Evolutionary conservation across 2,329 filamentous ascomycete genomes (phyloP).

Genomic region (Apiospora saccharicola): DNA sequence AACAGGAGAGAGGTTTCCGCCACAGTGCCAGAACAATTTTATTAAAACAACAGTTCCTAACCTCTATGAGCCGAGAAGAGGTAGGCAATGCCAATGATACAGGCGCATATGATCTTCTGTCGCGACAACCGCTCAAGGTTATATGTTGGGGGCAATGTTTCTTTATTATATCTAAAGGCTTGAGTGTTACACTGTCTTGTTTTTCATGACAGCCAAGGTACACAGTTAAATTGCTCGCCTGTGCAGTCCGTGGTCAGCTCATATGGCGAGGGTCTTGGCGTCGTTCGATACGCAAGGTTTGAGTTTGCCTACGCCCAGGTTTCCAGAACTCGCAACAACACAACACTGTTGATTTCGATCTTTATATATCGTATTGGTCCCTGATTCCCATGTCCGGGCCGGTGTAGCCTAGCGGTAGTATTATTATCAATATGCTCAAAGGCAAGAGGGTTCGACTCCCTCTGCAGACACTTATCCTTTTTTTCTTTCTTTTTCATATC

Average conservation of each 20-base stretch:
- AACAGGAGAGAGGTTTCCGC: too few relatives aligned
- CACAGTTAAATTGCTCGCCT: too few relatives aligned
- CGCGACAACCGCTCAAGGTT: too few relatives aligned
- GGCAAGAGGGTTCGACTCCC: conserved; percentile 3
- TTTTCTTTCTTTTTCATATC: background rate
- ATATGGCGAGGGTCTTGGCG: background rate
- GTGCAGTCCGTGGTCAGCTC: background rate
- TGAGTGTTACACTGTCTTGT: too few relatives aligned
- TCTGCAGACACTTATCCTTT: background rate
- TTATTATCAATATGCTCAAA: background rate
- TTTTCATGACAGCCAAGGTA: too few relatives aligned
- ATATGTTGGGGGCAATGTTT: too few relatives aligned
- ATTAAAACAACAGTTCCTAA: too few relatives aligned
- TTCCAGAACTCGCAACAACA: background rate
- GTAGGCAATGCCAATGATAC: too few relatives aligned
- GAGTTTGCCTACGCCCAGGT: background rate
- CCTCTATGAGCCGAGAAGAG: too few relatives aligned
- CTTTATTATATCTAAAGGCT: too few relatives aligned
- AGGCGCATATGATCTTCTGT: too few relatives aligned
- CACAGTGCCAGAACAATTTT: too few relatives aligned
- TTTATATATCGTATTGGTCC: background rate
- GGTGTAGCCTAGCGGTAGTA: conserved; percentile 4
- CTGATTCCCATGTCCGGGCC: background rate
- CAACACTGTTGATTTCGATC: background rate
- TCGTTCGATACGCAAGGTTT: background rate